Evolutionary conservation across 2,329 filamentous ascomycete species (phyloP).

Genomic region (Laburnicola sp.): DNA sequence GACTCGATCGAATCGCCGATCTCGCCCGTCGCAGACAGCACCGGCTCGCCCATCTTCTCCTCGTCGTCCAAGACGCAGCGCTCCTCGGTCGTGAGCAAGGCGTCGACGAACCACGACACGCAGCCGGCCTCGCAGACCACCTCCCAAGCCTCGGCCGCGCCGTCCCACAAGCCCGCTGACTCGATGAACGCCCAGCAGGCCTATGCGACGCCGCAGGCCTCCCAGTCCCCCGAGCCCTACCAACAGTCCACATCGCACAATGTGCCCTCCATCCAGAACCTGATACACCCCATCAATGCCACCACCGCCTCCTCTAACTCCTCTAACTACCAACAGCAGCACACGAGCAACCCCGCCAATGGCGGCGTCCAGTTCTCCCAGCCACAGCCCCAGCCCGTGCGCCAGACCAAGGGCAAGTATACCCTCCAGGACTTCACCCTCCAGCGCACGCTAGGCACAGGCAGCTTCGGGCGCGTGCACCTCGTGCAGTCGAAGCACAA

Average conservation of each 20-base stretch:
- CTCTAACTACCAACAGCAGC: conserved; percentile 20
- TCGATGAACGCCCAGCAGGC: conserved; percentile 47
- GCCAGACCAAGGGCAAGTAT: conserved; percentile 96
- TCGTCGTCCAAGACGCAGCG: conserved; percentile 33
- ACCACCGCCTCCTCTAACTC: conserved; percentile 31
- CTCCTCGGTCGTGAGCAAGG: conserved; percentile 27
- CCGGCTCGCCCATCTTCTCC: conserved; percentile 44
- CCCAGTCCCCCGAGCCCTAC: conserved; percentile 34
- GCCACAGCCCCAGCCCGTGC: conserved; percentile 43
- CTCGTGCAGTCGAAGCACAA: conserved; percentile 98
- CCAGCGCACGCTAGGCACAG: conserved; percentile 88
- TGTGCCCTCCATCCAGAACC: conserved; percentile 78
- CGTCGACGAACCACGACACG: conserved; percentile 24
- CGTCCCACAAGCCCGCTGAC: conserved; percentile 41
- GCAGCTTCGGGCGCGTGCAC: conserved; percentile 95
- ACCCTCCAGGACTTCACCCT: conserved; percentile 88
- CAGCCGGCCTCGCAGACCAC: conserved; percentile 18
- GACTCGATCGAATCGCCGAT: conserved; percentile 73
- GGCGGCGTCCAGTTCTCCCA: conserved; percentile 43
- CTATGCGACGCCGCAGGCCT: conserved; percentile 35
- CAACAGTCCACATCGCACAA: conserved; percentile 63
- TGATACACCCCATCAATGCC: conserved; percentile 67
- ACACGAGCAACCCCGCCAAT: conserved; percentile 34
- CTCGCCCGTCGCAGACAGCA: conserved; percentile 66
- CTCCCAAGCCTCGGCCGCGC: conserved; percentile 17